These are phyloP conservation scores for Zizania latifolia DNA, from an alignment of 176 grass and related monocot genomes.

Conservation along the genomic window DNA sequence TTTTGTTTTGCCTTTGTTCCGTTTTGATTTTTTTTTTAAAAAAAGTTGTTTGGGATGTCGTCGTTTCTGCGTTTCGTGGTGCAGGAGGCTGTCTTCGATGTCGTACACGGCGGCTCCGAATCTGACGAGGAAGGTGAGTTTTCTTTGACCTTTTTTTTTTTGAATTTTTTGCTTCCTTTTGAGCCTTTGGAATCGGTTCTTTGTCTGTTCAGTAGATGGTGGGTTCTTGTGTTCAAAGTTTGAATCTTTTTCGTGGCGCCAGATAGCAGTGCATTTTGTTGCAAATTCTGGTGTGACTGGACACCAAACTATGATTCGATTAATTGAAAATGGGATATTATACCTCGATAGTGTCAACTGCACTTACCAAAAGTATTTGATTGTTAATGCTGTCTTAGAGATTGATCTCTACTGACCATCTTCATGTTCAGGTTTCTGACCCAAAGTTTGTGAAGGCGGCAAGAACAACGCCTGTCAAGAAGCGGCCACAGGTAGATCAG, in stretches of 20 bases:
- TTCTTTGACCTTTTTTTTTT: not conserved
- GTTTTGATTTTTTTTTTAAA: conserved; percentile 22
- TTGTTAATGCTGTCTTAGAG: not conserved
- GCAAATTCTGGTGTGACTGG: not conserved
- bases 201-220: conserved; percentile 15
- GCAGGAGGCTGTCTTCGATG: conserved; percentile 40
- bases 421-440: conserved; percentile 39
- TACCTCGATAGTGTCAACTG: conserved; percentile 5
- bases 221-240: conserved; percentile 11
- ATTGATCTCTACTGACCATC: conserved; percentile 38
- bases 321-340: conserved; percentile 16
- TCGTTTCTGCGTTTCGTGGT: not conserved
- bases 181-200: conserved; percentile 18
- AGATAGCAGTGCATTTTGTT: not conserved
- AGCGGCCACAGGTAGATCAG: conserved; percentile 39
- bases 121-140: conserved; percentile 37
- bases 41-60: not conserved
- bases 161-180: not conserved
- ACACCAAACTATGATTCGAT: not conserved
- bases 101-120: conserved; percentile 35
- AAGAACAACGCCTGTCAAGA: conserved; percentile 33
- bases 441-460: conserved; percentile 35
- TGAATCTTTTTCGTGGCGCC: not conserved
- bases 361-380: not conserved
- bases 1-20: not conserved